Evolutionary conservation across 306 rosid genomes (phyloP).

Genomic region (Cucurbita moschata): DNA sequence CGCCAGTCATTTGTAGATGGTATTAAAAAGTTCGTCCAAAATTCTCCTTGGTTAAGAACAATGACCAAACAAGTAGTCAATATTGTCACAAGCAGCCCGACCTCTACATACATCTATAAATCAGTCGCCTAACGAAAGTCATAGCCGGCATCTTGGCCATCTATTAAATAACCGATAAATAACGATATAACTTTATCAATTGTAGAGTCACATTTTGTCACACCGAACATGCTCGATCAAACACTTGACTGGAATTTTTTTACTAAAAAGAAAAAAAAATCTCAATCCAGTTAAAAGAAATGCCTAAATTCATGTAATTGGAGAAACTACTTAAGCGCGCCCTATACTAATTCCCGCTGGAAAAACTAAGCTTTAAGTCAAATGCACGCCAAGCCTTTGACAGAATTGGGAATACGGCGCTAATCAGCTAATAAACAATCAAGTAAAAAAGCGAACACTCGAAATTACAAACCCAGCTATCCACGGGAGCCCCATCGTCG

Average conservation of each 20-base stretch:
- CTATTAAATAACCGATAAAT: not conserved
- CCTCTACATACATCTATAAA: not conserved
- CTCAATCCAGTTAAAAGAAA: not conserved
- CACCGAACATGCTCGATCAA: not conserved
- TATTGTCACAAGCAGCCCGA: not conserved
- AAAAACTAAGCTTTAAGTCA: not conserved
- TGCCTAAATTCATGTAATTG: not conserved
- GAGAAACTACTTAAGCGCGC: not conserved
- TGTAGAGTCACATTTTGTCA: not conserved
- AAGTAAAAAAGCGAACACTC: conserved; percentile 15
- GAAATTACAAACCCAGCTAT: conserved; percentile 34
- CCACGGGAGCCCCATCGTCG: conserved; percentile 32
- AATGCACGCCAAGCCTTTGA: not conserved
- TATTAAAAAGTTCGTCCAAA: not conserved
- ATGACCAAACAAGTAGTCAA: not conserved
- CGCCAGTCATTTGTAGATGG: not conserved
- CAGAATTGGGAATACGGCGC: not conserved
- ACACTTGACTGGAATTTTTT: not conserved
- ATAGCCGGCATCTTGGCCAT: not conserved
- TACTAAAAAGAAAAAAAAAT: not conserved
- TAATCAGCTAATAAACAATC: not conserved
- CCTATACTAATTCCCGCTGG: not conserved
- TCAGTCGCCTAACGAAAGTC: not conserved
- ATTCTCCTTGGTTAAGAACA: not conserved
- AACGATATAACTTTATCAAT: not conserved